Evolutionary conservation across 2,329 filamentous ascomycete species (phyloP).

Genomic region (Stenocarpella maydis): DNA sequence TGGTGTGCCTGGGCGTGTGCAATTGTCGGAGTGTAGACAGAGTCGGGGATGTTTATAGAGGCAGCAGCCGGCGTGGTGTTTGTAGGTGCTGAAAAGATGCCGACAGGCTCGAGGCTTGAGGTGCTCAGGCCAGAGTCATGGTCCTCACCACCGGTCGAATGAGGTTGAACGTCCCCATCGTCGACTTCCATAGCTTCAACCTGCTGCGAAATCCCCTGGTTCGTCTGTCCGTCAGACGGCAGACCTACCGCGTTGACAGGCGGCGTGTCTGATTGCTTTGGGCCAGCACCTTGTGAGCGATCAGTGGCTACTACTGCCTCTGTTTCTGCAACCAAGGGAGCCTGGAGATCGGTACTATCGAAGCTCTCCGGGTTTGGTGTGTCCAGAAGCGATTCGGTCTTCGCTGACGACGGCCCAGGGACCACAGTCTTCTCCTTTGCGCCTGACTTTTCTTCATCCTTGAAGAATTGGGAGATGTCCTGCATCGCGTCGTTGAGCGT

Average conservation of each 20-base stretch:
- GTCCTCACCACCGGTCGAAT: slow-evolving; percentile 42
- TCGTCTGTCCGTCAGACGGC: neutral
- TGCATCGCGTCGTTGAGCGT: slow-evolving; percentile 87
- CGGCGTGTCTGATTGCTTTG: neutral
- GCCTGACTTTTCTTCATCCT: slow-evolving; percentile 50
- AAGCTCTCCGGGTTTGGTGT: slow-evolving; percentile 15
- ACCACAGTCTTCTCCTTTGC: slow-evolving; percentile 33
- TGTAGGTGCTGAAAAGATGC: slow-evolving; percentile 80
- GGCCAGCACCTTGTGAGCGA: neutral
- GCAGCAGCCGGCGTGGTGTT: slow-evolving; percentile 80
- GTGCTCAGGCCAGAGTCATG: neutral
- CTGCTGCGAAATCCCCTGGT: slow-evolving; percentile 19
- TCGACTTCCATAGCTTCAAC: slow-evolving; percentile 44
- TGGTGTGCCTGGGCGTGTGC: slow-evolving; percentile 81
- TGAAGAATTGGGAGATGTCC: slow-evolving; percentile 81
- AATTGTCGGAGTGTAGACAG: slow-evolving; percentile 79
- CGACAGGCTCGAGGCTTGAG: slow-evolving; percentile 58
- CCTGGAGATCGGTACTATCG: neutral
- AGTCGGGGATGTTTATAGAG: slow-evolving; percentile 69
- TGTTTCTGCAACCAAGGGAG: slow-evolving; percentile 18
- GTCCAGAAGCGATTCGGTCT: slow-evolving; percentile 4
- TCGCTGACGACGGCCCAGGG: slow-evolving; percentile 34
- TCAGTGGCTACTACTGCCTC: slow-evolving; percentile 28
- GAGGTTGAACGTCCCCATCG: slow-evolving; percentile 3
- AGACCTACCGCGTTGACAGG: neutral